A percentile compares a stretch with the other conserved stretches of the same genome.
Evolutionary conservation across 305 asterid species (phyloP).

Genomic region (Fraxinus dipetala): DNA sequence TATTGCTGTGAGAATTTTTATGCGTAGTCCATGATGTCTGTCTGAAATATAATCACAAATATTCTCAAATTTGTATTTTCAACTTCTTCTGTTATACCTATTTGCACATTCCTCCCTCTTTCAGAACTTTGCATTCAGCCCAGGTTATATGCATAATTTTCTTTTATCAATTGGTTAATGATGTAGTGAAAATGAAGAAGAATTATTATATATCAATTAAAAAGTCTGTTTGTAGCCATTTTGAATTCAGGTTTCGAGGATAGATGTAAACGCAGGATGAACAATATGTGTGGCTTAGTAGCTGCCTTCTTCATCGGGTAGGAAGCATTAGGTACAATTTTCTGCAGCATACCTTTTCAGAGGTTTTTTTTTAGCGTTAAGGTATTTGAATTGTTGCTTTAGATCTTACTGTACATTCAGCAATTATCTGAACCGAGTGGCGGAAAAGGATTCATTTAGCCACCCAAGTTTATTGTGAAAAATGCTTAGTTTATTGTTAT

Average conservation of each 20-base stretch:
- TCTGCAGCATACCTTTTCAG: background rate
- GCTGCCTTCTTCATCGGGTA: background rate
- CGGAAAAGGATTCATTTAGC: background rate
- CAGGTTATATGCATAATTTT: background rate
- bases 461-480: background rate
- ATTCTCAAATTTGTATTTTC: background rate
- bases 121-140: background rate
- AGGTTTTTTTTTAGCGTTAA: background rate
- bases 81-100: background rate
- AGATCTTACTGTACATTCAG: background rate
- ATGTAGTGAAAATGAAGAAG: background rate
- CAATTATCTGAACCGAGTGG: background rate
- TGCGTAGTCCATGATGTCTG: background rate
- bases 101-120: background rate
- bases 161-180: background rate
- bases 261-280: background rate
- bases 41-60: background rate
- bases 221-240: background rate
- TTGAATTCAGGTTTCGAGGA: background rate
- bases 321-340: background rate
- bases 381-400: background rate
- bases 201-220: background rate
- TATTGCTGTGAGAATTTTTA: background rate
- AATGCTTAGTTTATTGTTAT: background rate
- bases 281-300: background rate